Evolutionary conservation across 306 rosid species (phyloP).

Genomic region (Cicer chorassanicum): DNA sequence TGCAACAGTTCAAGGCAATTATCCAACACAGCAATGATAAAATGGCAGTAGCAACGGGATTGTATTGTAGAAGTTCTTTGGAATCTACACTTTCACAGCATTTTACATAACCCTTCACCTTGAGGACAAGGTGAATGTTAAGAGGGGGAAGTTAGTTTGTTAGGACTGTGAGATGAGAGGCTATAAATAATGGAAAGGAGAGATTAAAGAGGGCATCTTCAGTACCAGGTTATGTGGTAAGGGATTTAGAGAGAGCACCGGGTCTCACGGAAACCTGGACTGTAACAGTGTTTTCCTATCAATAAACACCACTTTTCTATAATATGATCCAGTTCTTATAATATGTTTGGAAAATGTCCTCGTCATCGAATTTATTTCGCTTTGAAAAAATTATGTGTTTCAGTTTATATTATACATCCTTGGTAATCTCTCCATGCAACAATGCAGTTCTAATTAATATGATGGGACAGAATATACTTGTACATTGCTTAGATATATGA

Average conservation of each 20-base stretch:
- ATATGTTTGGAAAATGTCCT: slow-evolving; percentile 25
- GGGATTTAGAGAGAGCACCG: not conserved
- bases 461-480: slow-evolving; percentile 27
- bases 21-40: no score
- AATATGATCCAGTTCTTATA: not conserved
- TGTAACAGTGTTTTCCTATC: not conserved
- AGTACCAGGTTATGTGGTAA: not conserved
- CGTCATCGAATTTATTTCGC: slow-evolving; percentile 6
- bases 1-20: no score
- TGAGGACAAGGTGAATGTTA: not conserved
- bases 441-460: slow-evolving; percentile 26
- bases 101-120: not conserved
- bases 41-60: no score
- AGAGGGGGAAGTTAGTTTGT: not conserved
- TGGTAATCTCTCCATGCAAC: slow-evolving; percentile 34
- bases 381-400: slow-evolving; percentile 19
- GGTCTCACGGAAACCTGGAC: not conserved
- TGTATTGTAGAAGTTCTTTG: not conserved
- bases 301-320: no score
- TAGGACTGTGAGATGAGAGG: not conserved
- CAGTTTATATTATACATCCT: slow-evolving; percentile 34
- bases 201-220: no score
- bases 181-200: not conserved
- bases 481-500: slow-evolving; percentile 21
- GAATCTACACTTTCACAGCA: not conserved